Percentiles rank a stretch among this genome's conserved stretches.
phyloP scores from a whole-genome alignment of 2,329 filamentous ascomycete genomes.

The Raffaelea arxii region DNA sequence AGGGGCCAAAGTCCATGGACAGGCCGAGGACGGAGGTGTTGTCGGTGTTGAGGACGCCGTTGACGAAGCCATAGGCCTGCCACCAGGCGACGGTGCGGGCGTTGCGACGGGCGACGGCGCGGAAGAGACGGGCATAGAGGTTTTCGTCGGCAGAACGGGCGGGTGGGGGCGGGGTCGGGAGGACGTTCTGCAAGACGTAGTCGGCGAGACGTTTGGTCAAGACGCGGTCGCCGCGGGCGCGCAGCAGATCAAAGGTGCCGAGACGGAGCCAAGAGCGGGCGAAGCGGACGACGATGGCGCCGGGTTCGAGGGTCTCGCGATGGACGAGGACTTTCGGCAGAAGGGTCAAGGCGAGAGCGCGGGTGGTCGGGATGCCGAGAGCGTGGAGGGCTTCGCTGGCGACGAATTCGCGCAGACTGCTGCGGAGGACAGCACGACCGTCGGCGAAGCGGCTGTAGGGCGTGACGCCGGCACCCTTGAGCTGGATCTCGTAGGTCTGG shows the following conservation, averaged over 20 bases:
- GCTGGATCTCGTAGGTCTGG: slow-evolving; percentile 85
- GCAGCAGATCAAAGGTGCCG: slow-evolving; percentile 91
- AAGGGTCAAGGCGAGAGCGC: slow-evolving; percentile 74
- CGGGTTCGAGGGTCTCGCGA: slow-evolving; percentile 76
- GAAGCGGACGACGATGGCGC: slow-evolving; percentile 85
- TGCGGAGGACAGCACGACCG: slow-evolving; percentile 84
- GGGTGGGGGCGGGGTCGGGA: slow-evolving; percentile 42
- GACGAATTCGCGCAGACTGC: slow-evolving; percentile 88
- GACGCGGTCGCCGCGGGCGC: slow-evolving; percentile 67
- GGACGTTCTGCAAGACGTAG: slow-evolving; percentile 81
- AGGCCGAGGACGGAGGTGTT: slow-evolving; percentile 89
- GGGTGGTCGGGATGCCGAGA: slow-evolving; percentile 74
- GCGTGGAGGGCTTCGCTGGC: slow-evolving; percentile 85
- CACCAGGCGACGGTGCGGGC: slow-evolving; percentile 82
- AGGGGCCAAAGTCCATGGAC: slow-evolving; percentile 90
- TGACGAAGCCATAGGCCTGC: slow-evolving; percentile 99
- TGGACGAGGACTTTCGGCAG: slow-evolving; percentile 63
- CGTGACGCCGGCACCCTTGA: slow-evolving; percentile 89
- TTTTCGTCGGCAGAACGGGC: slow-evolving; percentile 73
- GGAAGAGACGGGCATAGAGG: slow-evolving; percentile 75
- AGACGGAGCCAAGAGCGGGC: slow-evolving; percentile 86
- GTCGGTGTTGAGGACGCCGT: slow-evolving; percentile 94
- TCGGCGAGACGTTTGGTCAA: slow-evolving; percentile 66
- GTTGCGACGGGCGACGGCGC: slow-evolving; percentile 78
- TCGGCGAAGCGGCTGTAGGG: slow-evolving; percentile 96